phyloP scores from a whole-genome alignment of 139 green algal genomes.

The Penium margaritaceum region DNA sequence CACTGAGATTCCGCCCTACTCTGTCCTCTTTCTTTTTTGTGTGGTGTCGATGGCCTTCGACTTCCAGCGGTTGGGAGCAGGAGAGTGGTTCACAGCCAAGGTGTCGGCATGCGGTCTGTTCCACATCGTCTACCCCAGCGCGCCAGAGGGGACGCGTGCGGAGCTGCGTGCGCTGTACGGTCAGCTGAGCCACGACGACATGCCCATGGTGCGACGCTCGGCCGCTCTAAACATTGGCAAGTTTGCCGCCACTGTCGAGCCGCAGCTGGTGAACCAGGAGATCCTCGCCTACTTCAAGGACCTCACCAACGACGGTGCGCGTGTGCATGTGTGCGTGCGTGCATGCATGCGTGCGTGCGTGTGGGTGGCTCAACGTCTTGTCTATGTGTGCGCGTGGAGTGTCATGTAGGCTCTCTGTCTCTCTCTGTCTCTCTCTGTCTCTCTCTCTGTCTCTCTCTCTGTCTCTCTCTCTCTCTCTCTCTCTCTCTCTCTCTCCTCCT shows the following conservation, averaged over 20 bases:
- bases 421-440: too few species aligned
- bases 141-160: slow-evolving; percentile 34
- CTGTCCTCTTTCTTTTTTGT: too few species aligned
- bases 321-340: too few species aligned
- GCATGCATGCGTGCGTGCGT: too few species aligned
- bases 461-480: too few species aligned
- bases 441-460: too few species aligned
- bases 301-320: slow-evolving; percentile 78
- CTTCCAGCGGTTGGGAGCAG: slow-evolving; percentile 78
- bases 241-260: slow-evolving; percentile 73
- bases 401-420: too few species aligned
- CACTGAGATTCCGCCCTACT: not conserved
- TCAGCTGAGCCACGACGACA: slow-evolving; percentile 87
- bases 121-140: slow-evolving; percentile 64
- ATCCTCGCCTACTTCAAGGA: slow-evolving; percentile 80
- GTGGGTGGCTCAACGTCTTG: too few species aligned
- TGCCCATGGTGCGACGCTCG: slow-evolving; percentile 91
- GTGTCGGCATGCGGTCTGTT: slow-evolving; percentile 89
- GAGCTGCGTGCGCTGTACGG: slow-evolving; percentile 74
- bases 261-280: slow-evolving; percentile 66
- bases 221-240: slow-evolving; percentile 77
- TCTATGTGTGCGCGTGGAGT: too few species aligned
- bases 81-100: slow-evolving; percentile 93
- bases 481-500: too few species aligned
- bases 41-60: too few species aligned